These are phyloP conservation scores for Pythium myriotylum DNA, from an alignment of 352 stramenopile species.

Conservation along the genomic window DNA sequence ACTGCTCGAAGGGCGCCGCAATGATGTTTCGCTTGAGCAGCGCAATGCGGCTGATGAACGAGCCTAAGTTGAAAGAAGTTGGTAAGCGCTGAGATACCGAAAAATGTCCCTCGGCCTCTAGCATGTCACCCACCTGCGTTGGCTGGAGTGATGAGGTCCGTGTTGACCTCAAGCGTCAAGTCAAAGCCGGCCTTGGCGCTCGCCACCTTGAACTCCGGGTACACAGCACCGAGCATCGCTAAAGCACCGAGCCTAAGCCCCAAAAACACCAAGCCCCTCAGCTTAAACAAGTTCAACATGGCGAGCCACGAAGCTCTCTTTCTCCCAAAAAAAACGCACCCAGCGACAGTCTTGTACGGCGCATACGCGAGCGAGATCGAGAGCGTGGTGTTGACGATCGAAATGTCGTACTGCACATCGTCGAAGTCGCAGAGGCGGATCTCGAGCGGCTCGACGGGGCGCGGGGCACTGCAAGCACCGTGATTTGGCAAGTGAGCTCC, in stretches of 20 bases:
- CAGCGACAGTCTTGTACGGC: conserved; percentile 70
- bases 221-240: conserved; percentile 74
- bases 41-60: conserved; percentile 73
- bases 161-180: conserved; percentile 75
- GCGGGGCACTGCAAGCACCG: conserved; percentile 56
- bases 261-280: conserved; percentile 7
- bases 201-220: conserved; percentile 74
- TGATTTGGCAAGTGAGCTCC: conserved; percentile 7
- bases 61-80: conserved; percentile 36
- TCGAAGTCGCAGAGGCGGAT: conserved; percentile 87
- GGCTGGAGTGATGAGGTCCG: conserved; percentile 69
- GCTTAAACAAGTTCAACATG: conserved; percentile 14
- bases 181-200: conserved; percentile 78
- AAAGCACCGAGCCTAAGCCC: conserved; percentile 57
- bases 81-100: neutral
- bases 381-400: conserved; percentile 66
- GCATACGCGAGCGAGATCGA: conserved; percentile 80
- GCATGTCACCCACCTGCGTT: conserved; percentile 51
- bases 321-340: conserved; percentile 39
- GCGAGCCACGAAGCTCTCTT: too few relatives aligned
- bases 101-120: neutral
- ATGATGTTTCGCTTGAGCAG: conserved; percentile 86
- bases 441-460: conserved; percentile 72
- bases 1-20: conserved; percentile 77
- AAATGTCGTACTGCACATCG: conserved; percentile 86